Percentiles rank a stretch among this genome's conserved stretches.
phyloP scores from a whole-genome alignment of 441 rosid genomes.

The Adansonia gregorii region DNA sequence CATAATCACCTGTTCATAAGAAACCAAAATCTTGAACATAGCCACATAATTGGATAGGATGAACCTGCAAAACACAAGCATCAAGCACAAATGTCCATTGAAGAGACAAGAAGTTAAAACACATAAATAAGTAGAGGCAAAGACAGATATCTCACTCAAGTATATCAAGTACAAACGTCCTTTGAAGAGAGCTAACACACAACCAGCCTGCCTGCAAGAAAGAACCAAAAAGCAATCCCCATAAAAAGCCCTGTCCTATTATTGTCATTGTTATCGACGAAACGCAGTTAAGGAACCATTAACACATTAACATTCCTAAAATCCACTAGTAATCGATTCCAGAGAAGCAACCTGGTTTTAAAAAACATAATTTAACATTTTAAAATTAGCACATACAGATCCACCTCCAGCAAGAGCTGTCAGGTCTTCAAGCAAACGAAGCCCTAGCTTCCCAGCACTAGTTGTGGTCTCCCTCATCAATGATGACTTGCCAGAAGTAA shows the following conservation, averaged over 20 bases:
- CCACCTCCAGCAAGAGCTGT: conserved; percentile 99
- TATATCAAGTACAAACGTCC: conserved; percentile 88
- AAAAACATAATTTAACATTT: conserved; percentile 16
- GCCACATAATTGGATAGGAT: conserved; percentile 84
- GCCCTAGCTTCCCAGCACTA: conserved; percentile 81
- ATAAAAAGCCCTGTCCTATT: conserved; percentile 13
- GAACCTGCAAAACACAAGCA: conserved; percentile 63
- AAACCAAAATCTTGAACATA: conserved; percentile 74
- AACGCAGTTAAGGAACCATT: conserved; percentile 17
- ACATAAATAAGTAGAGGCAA: conserved; percentile 21
- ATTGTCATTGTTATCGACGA: conserved; percentile 19
- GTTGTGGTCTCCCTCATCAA: conserved; percentile 60
- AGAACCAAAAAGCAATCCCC: conserved; percentile 30
- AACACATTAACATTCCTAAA: conserved; percentile 19
- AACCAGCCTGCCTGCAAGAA: conserved; percentile 83
- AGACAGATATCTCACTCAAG: conserved; percentile 80
- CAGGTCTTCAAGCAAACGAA: conserved; percentile 98
- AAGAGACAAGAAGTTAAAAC: conserved; percentile 18
- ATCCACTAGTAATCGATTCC: conserved; percentile 8
- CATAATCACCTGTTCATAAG: conserved; percentile 75
- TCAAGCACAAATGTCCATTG: conserved; percentile 16
- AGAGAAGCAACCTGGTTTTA: not conserved
- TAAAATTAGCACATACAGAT: conserved; percentile 90
- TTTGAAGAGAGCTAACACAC: conserved; percentile 74
- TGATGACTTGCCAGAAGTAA: conserved; percentile 48